Conservation (phyloP, 2,329 filamentous ascomycete genomes). For the Pestalotiopsis sp. region DNA sequence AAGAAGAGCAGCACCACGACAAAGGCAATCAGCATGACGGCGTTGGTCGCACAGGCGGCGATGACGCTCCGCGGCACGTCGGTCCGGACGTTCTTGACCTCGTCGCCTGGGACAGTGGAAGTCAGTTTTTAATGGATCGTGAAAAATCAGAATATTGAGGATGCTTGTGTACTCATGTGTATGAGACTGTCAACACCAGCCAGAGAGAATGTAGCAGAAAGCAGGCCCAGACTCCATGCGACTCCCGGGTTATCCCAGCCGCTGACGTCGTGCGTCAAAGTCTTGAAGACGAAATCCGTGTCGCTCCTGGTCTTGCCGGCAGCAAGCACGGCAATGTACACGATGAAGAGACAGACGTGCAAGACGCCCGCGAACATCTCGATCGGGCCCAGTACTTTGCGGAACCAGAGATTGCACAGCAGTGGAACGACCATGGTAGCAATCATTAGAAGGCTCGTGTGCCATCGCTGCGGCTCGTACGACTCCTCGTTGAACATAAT, state of each 20-base stretch:
- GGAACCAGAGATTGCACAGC: constrained; percentile 2
- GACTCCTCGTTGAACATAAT: constrained; percentile 1
- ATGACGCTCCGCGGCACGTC: constrained; percentile 1
- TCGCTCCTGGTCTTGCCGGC: background rate
- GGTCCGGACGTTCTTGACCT: background rate
- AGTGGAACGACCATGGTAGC: background rate
- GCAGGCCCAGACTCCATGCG: background rate
- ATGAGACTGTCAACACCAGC: constrained; percentile 1
- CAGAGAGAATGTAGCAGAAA: background rate
- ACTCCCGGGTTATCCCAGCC: background rate
- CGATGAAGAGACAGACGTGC: constrained; percentile 7
- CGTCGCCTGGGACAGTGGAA: background rate
- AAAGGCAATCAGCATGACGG: background rate
- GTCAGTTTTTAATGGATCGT: background rate
- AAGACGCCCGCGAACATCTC: background rate
- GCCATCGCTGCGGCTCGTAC: constrained; percentile 2
- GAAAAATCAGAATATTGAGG: too few species aligned
- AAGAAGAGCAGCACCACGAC: constrained; percentile 7
- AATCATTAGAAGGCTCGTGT: background rate
- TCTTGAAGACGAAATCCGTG: constrained; percentile 2
- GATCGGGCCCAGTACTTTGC: background rate
- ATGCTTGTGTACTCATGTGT: constrained; percentile 3
- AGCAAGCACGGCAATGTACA: background rate
- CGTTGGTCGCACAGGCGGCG: background rate
- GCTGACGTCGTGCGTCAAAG: constrained; percentile 8